phyloP scores from a whole-genome alignment of 176 grass and related monocot genomes.

The Carex cristatella region DNA sequence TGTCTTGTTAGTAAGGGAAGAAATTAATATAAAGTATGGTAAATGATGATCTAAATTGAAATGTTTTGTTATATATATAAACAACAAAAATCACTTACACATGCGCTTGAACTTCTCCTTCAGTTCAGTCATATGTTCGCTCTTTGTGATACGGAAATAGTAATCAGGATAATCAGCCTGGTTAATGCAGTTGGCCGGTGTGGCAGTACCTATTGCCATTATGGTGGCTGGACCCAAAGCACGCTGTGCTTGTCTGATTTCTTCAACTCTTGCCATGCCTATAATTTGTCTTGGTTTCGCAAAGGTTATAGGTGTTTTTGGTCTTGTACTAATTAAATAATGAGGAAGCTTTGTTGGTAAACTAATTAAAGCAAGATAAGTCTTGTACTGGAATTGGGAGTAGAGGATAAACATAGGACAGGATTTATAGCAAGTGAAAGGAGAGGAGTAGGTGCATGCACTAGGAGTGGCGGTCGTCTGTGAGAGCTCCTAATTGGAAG shows the following conservation, averaged over 20 bases:
- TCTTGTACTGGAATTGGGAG: background rate
- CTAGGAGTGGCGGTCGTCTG: background rate
- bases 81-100: background rate
- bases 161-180: slow-evolving; percentile 17
- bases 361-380: background rate
- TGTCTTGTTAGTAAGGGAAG: background rate
- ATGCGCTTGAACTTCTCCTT: slow-evolving; percentile 28
- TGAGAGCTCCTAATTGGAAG: background rate
- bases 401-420: background rate
- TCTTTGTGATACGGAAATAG: slow-evolving; percentile 21
- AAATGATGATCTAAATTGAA: background rate
- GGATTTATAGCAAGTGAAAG: background rate
- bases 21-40: background rate
- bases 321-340: background rate
- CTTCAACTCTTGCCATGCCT: background rate
- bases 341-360: background rate
- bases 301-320: background rate
- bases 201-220: slow-evolving; percentile 21
- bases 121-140: slow-evolving; percentile 16
- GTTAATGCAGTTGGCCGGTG: background rate
- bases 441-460: background rate
- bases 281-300: background rate
- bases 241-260: slow-evolving; percentile 18
- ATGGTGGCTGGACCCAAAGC: slow-evolving; percentile 4
- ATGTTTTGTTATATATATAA: background rate